A percentile compares a stretch with the other conserved stretches of the same genome.
Evolutionary conservation across 306 rosid species (phyloP).

Genomic region (Acacia confusa): DNA sequence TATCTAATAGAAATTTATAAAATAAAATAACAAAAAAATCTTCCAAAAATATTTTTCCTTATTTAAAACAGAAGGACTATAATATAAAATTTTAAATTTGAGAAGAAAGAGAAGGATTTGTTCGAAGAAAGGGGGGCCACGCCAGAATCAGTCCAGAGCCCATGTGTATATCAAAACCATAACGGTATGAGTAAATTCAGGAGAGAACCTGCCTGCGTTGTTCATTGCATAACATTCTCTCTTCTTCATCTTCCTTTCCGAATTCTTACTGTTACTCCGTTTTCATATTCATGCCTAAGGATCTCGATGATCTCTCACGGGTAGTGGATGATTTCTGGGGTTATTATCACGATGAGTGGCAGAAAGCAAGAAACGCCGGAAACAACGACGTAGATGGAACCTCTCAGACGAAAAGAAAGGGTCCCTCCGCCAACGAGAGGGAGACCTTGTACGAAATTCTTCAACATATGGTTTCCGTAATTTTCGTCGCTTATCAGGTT

Average conservation of each 20-base stretch:
- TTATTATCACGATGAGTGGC: too few species aligned
- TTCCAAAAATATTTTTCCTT: too few species aligned
- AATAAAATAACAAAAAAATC: too few species aligned
- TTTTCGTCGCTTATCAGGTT: slow-evolving; percentile 46
- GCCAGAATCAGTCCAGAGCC: neutral
- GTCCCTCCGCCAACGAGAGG: neutral
- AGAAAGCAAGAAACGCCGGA: neutral
- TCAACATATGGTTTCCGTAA: slow-evolving; percentile 46
- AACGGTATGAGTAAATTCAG: neutral
- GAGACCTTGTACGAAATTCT: slow-evolving; percentile 48
- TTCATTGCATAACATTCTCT: neutral
- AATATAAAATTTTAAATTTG: too few species aligned
- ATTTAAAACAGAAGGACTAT: too few species aligned
- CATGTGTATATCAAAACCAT: neutral
- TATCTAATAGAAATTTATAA: too few species aligned
- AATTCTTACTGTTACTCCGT: neutral
- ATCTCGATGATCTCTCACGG: neutral
- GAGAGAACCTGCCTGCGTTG: neutral
- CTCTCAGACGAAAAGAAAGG: neutral
- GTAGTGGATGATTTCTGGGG: slow-evolving; percentile 44
- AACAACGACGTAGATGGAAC: neutral
- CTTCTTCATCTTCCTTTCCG: neutral
- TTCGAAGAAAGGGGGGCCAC: neutral
- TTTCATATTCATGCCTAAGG: neutral
- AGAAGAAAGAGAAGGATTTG: too few species aligned